phyloP scores from a whole-genome alignment of 2,329 filamentous ascomycete species.

The Hirsutella thompsonii region DNA sequence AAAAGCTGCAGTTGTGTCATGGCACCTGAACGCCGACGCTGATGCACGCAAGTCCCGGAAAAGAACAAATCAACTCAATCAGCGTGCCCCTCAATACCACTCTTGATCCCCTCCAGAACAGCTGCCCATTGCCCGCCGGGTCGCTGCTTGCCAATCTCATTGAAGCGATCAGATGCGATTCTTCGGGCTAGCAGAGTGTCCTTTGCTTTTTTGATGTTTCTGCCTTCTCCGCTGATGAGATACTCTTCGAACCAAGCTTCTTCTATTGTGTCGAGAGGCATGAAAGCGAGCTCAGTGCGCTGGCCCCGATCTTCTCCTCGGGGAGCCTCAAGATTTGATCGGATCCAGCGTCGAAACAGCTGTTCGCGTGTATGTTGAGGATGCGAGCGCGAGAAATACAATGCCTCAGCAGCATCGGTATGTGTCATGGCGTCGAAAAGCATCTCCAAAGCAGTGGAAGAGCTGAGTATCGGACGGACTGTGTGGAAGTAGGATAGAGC shows the following conservation, averaged over 20 bases:
- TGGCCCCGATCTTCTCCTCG: conserved; percentile 32
- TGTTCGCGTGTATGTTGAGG: conserved; percentile 46
- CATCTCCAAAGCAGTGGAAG: conserved; percentile 45
- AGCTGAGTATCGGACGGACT: conserved; percentile 59
- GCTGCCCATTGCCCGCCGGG: conserved; percentile 33
- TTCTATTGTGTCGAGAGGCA: conserved; percentile 60
- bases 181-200: conserved; percentile 65
- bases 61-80: conserved; percentile 7
- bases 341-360: conserved; percentile 55
- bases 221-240: conserved; percentile 51
- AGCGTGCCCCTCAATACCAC: conserved; percentile 23
- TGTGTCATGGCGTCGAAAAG: conserved; percentile 58
- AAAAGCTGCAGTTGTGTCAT: no score
- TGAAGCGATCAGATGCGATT: conserved; percentile 52
- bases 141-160: conserved; percentile 30
- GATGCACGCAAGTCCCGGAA: not conserved
- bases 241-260: conserved; percentile 63
- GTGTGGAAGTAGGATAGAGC: conserved; percentile 70
- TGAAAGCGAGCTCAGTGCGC: conserved; percentile 56
- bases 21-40: conserved; percentile 3
- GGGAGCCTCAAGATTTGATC: conserved; percentile 36
- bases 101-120: conserved; percentile 37
- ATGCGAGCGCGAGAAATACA: conserved; percentile 58
- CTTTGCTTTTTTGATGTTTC: conserved; percentile 49
- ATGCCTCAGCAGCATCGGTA: conserved; percentile 58